Evolutionary conservation across 1,284 basidiomycete species (phyloP).

Genomic region (Spongispora temasekensis): DNA sequence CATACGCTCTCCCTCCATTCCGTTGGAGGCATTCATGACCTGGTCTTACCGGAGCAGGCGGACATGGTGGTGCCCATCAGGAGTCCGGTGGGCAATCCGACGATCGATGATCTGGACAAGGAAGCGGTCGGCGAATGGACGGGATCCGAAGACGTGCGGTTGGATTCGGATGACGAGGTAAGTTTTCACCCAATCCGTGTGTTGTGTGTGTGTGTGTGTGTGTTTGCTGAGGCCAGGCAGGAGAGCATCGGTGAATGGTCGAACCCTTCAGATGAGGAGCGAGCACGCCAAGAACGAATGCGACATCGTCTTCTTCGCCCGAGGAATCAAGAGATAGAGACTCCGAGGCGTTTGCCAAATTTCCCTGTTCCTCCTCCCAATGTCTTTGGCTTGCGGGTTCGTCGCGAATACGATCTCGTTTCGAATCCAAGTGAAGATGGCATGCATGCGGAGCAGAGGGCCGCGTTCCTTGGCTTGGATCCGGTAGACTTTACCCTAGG

Average conservation of each 20-base stretch:
- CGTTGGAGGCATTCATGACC: slow-evolving; percentile 51
- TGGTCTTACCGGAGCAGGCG: slow-evolving; percentile 28
- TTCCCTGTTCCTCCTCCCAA: slow-evolving; percentile 73
- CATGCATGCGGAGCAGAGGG: slow-evolving; percentile 36
- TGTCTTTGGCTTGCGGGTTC: slow-evolving; percentile 39
- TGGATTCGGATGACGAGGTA: slow-evolving; percentile 65
- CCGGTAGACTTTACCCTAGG: slow-evolving; percentile 37
- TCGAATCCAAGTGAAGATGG: slow-evolving; percentile 84
- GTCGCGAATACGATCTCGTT: slow-evolving; percentile 64
- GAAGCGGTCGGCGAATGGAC: slow-evolving; percentile 77
- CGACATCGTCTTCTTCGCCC: slow-evolving; percentile 60
- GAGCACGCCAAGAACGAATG: slow-evolving; percentile 64
- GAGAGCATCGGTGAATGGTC: slow-evolving; percentile 85
- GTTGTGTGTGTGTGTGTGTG: slow-evolving; percentile 3
- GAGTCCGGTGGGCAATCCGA: slow-evolving; percentile 33
- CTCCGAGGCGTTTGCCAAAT: slow-evolving; percentile 69
- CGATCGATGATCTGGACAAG: slow-evolving; percentile 41
- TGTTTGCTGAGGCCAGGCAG: slow-evolving; percentile 20
- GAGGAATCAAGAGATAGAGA: slow-evolving; percentile 46
- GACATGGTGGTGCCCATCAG: slow-evolving; percentile 33
- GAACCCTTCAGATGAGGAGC: slow-evolving; percentile 85
- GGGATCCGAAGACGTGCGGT: slow-evolving; percentile 68
- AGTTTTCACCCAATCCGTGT: slow-evolving; percentile 16
- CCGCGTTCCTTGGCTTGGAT: slow-evolving; percentile 48
- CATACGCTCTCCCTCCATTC: slow-evolving; percentile 65